phyloP scores from a whole-genome alignment of 2,329 filamentous ascomycete species.

The Scortechinia acanthostroma region DNA sequence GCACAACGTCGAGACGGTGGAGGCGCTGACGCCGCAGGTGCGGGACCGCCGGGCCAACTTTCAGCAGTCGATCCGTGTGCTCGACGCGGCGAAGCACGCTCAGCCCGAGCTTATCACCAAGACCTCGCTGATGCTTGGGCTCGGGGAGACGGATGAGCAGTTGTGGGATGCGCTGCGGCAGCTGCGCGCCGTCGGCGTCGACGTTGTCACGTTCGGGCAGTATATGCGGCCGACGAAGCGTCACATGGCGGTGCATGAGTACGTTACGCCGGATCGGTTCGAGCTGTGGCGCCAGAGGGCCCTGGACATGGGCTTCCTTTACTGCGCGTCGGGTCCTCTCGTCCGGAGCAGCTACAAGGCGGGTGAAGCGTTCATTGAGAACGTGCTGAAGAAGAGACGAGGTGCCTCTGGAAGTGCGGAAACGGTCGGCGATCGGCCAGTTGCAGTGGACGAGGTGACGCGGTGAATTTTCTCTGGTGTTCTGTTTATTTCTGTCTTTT shows the following conservation, averaged over 20 bases:
- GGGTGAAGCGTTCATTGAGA: constrained; percentile 97
- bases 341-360: constrained; percentile 96
- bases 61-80: constrained; percentile 72
- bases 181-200: constrained; percentile 73
- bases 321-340: constrained; percentile 87
- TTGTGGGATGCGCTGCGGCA: constrained; percentile 75
- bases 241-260: constrained; percentile 93
- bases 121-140: constrained; percentile 91
- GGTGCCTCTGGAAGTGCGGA: background rate
- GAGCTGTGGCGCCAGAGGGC: constrained; percentile 86
- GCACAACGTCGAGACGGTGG: constrained; percentile 93
- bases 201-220: constrained; percentile 98
- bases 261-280: constrained; percentile 84
- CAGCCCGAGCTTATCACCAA: constrained; percentile 79
- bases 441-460: constrained; percentile 1
- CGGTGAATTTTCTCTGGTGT: background rate
- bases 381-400: constrained; percentile 79
- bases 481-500: background rate
- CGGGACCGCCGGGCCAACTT: constrained; percentile 86
- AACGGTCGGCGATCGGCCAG: background rate
- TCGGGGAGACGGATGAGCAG: constrained; percentile 87
- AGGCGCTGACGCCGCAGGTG: constrained; percentile 81
- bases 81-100: constrained; percentile 74
- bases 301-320: constrained; percentile 90
- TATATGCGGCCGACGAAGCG: constrained; percentile 99